Conservation (phyloP, 768 basidiomycete species). For the Lentinula detonsa region DNA sequence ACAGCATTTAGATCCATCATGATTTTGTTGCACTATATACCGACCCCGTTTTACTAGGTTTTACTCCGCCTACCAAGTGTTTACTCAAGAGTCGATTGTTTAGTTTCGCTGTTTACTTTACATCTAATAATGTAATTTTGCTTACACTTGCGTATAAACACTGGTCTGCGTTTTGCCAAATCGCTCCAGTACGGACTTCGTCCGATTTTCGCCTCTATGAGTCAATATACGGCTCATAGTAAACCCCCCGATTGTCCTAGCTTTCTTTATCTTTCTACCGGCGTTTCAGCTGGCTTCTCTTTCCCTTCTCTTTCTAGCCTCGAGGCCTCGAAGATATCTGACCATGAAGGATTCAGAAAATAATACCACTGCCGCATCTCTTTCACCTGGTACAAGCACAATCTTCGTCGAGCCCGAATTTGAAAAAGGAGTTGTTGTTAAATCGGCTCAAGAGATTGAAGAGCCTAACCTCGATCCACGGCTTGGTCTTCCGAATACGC, state of each 20-base stretch:
- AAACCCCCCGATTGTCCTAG: neutral
- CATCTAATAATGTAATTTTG: too few species aligned
- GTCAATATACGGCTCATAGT: neutral
- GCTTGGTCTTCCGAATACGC: constrained; percentile 22
- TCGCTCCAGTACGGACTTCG: too few species aligned
- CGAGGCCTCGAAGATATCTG: neutral
- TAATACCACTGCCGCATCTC: neutral
- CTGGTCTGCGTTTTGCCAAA: too few species aligned
- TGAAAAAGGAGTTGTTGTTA: constrained; percentile 19
- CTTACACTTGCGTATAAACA: too few species aligned
- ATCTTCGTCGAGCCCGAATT: neutral
- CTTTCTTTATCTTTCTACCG: neutral
- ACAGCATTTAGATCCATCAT: too few species aligned
- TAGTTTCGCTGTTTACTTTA: too few species aligned
- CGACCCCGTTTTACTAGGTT: too few species aligned
- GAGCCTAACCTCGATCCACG: constrained; percentile 32
- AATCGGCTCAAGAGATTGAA: constrained; percentile 21
- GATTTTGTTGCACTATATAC: too few species aligned
- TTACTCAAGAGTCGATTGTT: too few species aligned
- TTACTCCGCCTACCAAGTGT: too few species aligned
- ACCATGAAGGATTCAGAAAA: neutral
- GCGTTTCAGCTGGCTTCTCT: neutral
- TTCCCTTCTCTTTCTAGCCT: neutral
- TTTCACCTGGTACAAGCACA: neutral
- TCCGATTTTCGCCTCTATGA: neutral